Percentiles rank a stretch among this genome's conserved stretches.
phyloP scores from a whole-genome alignment of 257 asterid species.

The Fraxinus anomala region DNA sequence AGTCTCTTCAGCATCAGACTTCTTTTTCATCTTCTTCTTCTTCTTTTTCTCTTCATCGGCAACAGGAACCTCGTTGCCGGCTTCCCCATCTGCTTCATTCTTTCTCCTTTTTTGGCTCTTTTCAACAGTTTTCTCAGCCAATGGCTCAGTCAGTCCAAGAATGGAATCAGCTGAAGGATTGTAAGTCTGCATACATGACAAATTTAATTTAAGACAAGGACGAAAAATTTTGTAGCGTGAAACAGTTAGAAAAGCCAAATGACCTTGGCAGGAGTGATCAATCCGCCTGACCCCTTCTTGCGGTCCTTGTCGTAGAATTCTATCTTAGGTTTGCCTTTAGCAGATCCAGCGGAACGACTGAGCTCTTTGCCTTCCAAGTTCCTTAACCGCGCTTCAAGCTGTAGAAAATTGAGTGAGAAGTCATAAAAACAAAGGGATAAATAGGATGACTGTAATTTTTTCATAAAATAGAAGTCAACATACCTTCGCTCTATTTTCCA shows the following conservation, averaged over 20 bases:
- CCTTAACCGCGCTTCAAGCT: constrained; percentile 62
- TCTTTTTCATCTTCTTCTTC: constrained; percentile 41
- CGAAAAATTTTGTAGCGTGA: not conserved
- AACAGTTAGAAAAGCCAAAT: not conserved
- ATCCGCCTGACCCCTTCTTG: constrained; percentile 47
- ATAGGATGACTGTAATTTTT: not conserved
- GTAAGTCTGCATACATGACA: constrained; percentile 45
- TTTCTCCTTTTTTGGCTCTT: constrained; percentile 11
- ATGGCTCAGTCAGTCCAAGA: constrained; percentile 46
- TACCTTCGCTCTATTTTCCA: constrained; percentile 62
- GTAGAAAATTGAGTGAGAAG: not conserved
- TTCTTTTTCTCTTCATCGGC: constrained; percentile 42
- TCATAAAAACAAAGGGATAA: not conserved
- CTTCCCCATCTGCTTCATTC: constrained; percentile 29
- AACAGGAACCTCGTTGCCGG: constrained; percentile 34
- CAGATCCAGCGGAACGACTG: constrained; percentile 55
- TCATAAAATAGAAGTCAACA: not conserved
- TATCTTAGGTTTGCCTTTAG: constrained; percentile 61
- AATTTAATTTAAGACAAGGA: constrained; percentile 1
- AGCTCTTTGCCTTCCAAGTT: constrained; percentile 52
- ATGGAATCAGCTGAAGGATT: constrained; percentile 77
- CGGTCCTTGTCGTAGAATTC: constrained; percentile 57
- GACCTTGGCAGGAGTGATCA: constrained; percentile 61
- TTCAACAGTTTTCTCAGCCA: constrained; percentile 26
- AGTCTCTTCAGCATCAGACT: constrained; percentile 36